Evolutionary conservation across 129 eudicot genomes (phyloP), one percentile per base, ranked within the genome.

Genomic region (Apium graveolens): DNA sequence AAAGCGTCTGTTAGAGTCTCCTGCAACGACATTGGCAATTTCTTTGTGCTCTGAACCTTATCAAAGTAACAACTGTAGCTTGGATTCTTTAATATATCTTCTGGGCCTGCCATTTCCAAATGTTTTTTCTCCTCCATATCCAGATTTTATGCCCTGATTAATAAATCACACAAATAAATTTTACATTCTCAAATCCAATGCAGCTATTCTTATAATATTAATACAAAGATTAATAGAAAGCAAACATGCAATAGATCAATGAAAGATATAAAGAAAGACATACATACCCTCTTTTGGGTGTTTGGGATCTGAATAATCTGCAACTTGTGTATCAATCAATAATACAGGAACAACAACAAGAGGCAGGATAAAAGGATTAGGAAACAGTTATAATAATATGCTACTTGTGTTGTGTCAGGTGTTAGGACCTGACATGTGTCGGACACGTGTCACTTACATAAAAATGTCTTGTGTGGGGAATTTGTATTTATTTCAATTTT

Each of bases 1-100:
- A 95, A 95, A 43, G 98, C 93, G 68, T 83, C 83, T 5, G 97
- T 90, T 48, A 95, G 78, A 18, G 91, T 76, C 74, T 95, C 94
- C 81, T 95, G 98, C 75, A 95, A 69, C 16, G 92, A 42, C 24
- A 34, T 74, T 13, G 98, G 90, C 78, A 95, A 77, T 84, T 84
- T 91, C 87, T 95, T 95, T 76, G 94, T 83, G 80, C 78, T 90
- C 75, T 91, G 98, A 43, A 95, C 87, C 85, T 79, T 86, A 49
- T 87, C 92, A 77, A 91, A 95, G 80, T 95, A 95, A 11, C 88
- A 90, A 84, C 90, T 96, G 57, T 39, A 89, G 68, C 86, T 87
- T 29, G 82, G 72, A 57, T 48, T 26, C 73, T 57, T 82, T 39
- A 78, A 9, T 21, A 71, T 74, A 20, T 37, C 78, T 26, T 70